These are phyloP conservation scores for Saraca asoca DNA, from an alignment of 331 rosid genomes.

Conservation along the genomic window DNA sequence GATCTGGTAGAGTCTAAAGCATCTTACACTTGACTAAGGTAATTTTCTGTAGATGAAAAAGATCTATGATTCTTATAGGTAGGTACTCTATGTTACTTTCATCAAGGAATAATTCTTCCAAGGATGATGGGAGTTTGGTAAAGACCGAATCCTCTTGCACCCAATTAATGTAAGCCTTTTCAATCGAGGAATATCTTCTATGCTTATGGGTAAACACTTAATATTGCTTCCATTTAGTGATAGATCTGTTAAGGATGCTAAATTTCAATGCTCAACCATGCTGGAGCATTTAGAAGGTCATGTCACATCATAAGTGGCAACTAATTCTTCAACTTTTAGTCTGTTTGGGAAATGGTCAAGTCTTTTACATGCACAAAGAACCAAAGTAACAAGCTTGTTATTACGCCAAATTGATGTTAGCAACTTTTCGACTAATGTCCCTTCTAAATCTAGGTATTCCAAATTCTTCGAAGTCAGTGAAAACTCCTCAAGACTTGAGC, in stretches of 20 bases:
- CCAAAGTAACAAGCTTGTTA: neutral
- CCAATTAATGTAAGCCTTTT: neutral
- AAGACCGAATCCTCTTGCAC: neutral
- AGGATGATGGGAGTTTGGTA: conserved; percentile 15
- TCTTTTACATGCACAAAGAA: neutral
- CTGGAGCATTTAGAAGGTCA: neutral
- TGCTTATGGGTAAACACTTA: conserved; percentile 6
- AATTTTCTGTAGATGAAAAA: too few species aligned
- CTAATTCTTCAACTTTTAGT: too few species aligned
- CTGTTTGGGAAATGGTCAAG: neutral
- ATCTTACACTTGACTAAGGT: too few species aligned
- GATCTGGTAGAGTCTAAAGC: too few species aligned
- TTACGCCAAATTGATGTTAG: neutral
- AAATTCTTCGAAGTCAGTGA: neutral
- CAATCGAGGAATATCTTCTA: neutral
- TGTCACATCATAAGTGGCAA: neutral
- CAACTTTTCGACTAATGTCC: neutral
- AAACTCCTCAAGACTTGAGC: neutral
- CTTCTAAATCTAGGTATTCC: neutral
- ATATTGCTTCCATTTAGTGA: conserved; percentile 17
- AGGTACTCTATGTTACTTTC: too few species aligned
- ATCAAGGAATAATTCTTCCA: neutral
- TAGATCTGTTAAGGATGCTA: neutral
- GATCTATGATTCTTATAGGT: too few species aligned
- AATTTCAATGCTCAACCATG: too few species aligned